Conservation (phyloP, 768 basidiomycete genomes). For the Favolaschia claudopus region DNA sequence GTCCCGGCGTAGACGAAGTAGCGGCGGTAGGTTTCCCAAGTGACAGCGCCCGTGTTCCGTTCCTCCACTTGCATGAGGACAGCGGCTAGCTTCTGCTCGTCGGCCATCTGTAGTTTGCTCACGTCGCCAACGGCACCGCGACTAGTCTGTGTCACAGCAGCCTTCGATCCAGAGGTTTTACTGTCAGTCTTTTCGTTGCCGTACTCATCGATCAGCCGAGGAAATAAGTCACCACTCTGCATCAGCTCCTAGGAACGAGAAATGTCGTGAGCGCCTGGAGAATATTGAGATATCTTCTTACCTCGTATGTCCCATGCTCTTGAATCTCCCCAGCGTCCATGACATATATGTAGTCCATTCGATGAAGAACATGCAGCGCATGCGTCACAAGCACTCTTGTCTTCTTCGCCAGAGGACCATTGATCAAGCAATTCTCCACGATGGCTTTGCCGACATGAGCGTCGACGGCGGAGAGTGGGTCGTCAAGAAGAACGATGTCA, state of each 20-base stretch:
- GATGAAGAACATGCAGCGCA: slow-evolving; percentile 61
- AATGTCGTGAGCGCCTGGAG: neutral
- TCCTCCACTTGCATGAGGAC: slow-evolving; percentile 63
- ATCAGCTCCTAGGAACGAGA: slow-evolving; percentile 48
- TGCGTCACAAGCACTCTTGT: slow-evolving; percentile 71
- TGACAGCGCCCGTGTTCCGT: slow-evolving; percentile 59
- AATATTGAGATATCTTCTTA: slow-evolving; percentile 26
- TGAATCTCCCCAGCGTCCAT: slow-evolving; percentile 63
- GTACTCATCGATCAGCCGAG: slow-evolving; percentile 63
- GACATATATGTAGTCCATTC: slow-evolving; percentile 68
- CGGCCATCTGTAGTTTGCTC: slow-evolving; percentile 2
- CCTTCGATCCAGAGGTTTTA: slow-evolving; percentile 28
- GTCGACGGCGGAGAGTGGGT: slow-evolving; percentile 84
- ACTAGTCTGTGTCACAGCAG: slow-evolving; percentile 5
- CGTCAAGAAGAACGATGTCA: slow-evolving; percentile 81
- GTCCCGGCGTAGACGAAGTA: slow-evolving; percentile 58
- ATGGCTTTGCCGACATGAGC: slow-evolving; percentile 75
- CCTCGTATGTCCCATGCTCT: slow-evolving; percentile 68
- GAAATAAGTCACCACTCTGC: slow-evolving; percentile 49
- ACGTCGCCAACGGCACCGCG: slow-evolving; percentile 9
- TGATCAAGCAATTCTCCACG: slow-evolving; percentile 64
- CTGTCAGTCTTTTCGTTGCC: slow-evolving; percentile 48
- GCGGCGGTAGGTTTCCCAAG: slow-evolving; percentile 54
- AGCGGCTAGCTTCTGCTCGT: slow-evolving; percentile 28
- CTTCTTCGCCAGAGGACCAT: slow-evolving; percentile 56